phyloP scores from a whole-genome alignment of 495 filamentous ascomycete genomes.

The Extremus antarcticus region DNA sequence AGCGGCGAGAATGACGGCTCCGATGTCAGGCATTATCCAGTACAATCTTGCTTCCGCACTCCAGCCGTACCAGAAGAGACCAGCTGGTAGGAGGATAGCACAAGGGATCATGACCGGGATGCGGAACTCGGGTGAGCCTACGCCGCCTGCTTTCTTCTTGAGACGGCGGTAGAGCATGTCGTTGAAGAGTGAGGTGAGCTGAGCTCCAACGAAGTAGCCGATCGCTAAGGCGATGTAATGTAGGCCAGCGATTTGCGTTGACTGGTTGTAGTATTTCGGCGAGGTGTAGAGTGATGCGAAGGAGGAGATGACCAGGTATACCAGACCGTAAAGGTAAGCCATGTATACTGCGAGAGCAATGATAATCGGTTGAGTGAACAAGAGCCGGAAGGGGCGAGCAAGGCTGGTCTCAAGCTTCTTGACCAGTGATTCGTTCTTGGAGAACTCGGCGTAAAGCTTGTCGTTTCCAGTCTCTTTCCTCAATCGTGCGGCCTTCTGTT shows the following conservation, averaged over 20 bases:
- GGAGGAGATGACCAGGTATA: constrained; percentile 55
- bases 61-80: constrained; percentile 67
- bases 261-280: constrained; percentile 25
- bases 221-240: constrained; percentile 34
- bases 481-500: constrained; percentile 42
- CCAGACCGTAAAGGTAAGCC: constrained; percentile 55
- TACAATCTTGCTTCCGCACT: constrained; percentile 47
- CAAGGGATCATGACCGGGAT: constrained; percentile 50
- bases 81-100: constrained; percentile 46
- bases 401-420: constrained; percentile 23
- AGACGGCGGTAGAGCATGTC: constrained; percentile 53
- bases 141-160: constrained; percentile 45
- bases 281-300: constrained; percentile 51
- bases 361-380: constrained; percentile 37
- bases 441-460: constrained; percentile 50
- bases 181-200: constrained; percentile 21
- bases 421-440: constrained; percentile 30
- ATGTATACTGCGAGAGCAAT: constrained; percentile 43
- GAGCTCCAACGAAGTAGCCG: constrained; percentile 29
- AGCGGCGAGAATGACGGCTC: constrained; percentile 43
- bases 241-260: constrained; percentile 23
- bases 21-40: constrained; percentile 58
- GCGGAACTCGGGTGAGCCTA: constrained; percentile 57
- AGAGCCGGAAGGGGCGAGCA: constrained; percentile 33
- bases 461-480: constrained; percentile 52